These are phyloP conservation scores for Cyclaneusma minus DNA, from an alignment of 2,329 filamentous ascomycete genomes.

Conservation along the genomic window DNA sequence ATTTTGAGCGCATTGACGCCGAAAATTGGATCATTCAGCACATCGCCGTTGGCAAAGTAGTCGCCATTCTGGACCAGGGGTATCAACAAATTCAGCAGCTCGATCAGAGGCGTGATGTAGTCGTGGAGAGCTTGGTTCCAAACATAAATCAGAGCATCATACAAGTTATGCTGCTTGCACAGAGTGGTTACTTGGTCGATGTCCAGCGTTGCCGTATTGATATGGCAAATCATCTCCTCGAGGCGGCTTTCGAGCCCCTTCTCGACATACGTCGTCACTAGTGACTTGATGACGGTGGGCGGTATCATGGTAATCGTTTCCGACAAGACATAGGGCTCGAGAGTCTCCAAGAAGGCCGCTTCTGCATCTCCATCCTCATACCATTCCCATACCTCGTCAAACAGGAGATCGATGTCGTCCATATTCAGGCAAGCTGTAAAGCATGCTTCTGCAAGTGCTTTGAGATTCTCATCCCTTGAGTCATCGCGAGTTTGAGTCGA, in stretches of 20 bases:
- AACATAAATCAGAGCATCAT: slow-evolving; percentile 90
- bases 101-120: slow-evolving; percentile 79
- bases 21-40: slow-evolving; percentile 43
- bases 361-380: slow-evolving; percentile 65
- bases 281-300: slow-evolving; percentile 68
- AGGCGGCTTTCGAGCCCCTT: slow-evolving; percentile 62
- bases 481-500: slow-evolving; percentile 36
- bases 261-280: slow-evolving; percentile 67
- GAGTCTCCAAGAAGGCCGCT: slow-evolving; percentile 68
- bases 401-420: slow-evolving; percentile 67
- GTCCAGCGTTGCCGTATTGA: slow-evolving; percentile 82
- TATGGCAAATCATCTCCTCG: slow-evolving; percentile 87
- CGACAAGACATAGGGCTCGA: slow-evolving; percentile 80
- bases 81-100: slow-evolving; percentile 57
- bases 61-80: slow-evolving; percentile 41
- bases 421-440: slow-evolving; percentile 73
- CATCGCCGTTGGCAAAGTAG: slow-evolving; percentile 31
- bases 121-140: slow-evolving; percentile 87
- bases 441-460: slow-evolving; percentile 66
- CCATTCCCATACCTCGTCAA: slow-evolving; percentile 79
- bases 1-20: slow-evolving; percentile 71
- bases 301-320: slow-evolving; percentile 60
- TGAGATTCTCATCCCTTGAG: slow-evolving; percentile 38
- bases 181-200: slow-evolving; percentile 82
- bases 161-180: slow-evolving; percentile 83